These are phyloP conservation scores for Colletotrichum euphorbiae DNA, from an alignment of 2,329 filamentous ascomycete genomes.

Conservation along the genomic window DNA sequence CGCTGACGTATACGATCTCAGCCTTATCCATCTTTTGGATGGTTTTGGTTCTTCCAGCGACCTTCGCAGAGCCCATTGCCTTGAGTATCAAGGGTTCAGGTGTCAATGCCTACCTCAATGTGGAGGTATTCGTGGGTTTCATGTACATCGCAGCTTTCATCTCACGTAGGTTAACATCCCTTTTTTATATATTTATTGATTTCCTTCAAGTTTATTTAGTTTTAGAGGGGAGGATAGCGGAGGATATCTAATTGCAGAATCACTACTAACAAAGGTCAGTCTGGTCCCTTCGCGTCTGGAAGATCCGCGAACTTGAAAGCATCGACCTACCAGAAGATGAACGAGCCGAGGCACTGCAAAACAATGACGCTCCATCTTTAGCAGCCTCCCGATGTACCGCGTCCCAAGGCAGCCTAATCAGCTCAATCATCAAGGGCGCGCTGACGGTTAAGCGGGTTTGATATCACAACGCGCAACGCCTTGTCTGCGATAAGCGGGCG, in stretches of 20 bases:
- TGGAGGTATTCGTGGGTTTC: constrained; percentile 69
- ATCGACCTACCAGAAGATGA: constrained; percentile 9
- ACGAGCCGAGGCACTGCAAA: constrained; percentile 7
- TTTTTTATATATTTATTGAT: no score
- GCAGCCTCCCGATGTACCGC: constrained; percentile 20
- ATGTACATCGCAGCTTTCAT: constrained; percentile 69
- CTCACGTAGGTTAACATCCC: constrained; percentile 54
- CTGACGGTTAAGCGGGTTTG: constrained; percentile 24
- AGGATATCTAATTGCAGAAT: fast-evolving
- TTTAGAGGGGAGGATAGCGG: no score
- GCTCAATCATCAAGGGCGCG: constrained; percentile 14
- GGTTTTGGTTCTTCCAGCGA: constrained; percentile 75
- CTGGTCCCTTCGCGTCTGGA: constrained; percentile 40
- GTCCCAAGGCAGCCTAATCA: neutral
- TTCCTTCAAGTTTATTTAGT: no score
- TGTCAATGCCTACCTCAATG: constrained; percentile 60
- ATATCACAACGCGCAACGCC: neutral
- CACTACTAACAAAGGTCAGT: constrained; percentile 18
- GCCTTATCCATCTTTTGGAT: constrained; percentile 79
- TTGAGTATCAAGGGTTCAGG: constrained; percentile 62
- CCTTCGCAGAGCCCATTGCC: constrained; percentile 75
- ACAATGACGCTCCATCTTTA: constrained; percentile 21
- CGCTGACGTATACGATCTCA: constrained; percentile 4
- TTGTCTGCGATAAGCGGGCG: no score
- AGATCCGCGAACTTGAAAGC: constrained; percentile 36